Conservation (phyloP, 306 rosid species). For the Prinsepia uniflora region DNA sequence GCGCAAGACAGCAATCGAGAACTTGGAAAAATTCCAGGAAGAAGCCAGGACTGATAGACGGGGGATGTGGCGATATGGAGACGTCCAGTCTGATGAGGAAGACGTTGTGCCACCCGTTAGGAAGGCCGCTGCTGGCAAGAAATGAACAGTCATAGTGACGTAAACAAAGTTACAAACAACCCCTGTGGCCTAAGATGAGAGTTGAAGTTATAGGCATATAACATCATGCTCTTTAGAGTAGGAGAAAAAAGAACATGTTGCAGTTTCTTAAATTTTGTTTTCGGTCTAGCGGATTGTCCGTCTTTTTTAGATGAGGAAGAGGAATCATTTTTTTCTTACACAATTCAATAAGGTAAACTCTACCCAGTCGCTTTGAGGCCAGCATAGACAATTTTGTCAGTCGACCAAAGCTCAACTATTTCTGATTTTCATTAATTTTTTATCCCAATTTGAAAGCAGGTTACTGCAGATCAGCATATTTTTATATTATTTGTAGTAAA, state of each 20-base stretch:
- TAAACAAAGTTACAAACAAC: constrained; percentile 33
- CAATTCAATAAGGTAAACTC: constrained; percentile 46
- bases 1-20: constrained; percentile 59
- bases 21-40: constrained; percentile 71
- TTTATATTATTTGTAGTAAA: too few species aligned
- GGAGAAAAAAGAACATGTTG: constrained; percentile 30
- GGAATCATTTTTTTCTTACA: constrained; percentile 38
- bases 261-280: constrained; percentile 53
- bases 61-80: constrained; percentile 95
- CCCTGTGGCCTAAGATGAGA: constrained; percentile 30
- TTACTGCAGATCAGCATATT: too few species aligned
- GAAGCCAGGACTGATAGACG: constrained; percentile 66
- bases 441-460: too few species aligned
- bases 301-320: constrained; percentile 34
- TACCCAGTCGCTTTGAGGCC: constrained; percentile 22
- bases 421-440: not conserved
- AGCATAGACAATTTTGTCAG: constrained; percentile 33
- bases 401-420: constrained; percentile 1
- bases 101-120: constrained; percentile 60
- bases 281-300: constrained; percentile 19
- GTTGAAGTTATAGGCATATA: constrained; percentile 39
- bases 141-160: constrained; percentile 32
- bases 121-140: constrained; percentile 65
- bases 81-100: constrained; percentile 82
- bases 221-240: constrained; percentile 37